Evolutionary conservation across 805 yeast species (phyloP).

Genomic region (Wickerhamomyces queroliae): DNA sequence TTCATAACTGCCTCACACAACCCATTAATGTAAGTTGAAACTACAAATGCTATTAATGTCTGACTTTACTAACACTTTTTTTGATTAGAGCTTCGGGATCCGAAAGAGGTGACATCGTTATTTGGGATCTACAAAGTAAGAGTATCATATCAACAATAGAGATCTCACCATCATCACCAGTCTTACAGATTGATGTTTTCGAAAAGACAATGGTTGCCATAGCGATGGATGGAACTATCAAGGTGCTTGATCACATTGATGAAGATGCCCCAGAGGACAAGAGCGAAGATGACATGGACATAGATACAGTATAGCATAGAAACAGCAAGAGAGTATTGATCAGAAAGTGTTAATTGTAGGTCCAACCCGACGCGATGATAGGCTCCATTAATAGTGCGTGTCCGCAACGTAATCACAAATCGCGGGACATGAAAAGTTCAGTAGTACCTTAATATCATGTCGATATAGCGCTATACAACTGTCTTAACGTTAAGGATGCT

Average conservation of each 20-base stretch:
- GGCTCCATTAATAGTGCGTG: no score
- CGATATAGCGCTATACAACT: no score
- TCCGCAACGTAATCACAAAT: no score
- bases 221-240: conserved; percentile 2
- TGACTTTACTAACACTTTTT: conserved; percentile 1
- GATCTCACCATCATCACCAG: conserved; percentile 1
- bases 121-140: conserved; percentile 46
- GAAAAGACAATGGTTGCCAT: neutral
- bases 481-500: neutral
- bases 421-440: no score
- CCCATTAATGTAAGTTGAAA: conserved; percentile 29
- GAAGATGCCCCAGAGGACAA: neutral
- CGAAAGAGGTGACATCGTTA: conserved; percentile 43
- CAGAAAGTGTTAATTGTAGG: no score
- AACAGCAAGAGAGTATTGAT: no score
- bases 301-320: neutral
- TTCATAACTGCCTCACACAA: conserved; percentile 36
- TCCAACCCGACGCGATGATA: no score
- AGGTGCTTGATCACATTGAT: conserved; percentile 1
- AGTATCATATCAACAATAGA: neutral
- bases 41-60: neutral
- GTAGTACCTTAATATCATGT: no score
- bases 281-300: neutral
- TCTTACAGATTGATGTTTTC: conserved; percentile 5
- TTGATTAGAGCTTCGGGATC: conserved; percentile 56